phyloP scores from a whole-genome alignment of 441 rosid species.

The Populus tomentosa region DNA sequence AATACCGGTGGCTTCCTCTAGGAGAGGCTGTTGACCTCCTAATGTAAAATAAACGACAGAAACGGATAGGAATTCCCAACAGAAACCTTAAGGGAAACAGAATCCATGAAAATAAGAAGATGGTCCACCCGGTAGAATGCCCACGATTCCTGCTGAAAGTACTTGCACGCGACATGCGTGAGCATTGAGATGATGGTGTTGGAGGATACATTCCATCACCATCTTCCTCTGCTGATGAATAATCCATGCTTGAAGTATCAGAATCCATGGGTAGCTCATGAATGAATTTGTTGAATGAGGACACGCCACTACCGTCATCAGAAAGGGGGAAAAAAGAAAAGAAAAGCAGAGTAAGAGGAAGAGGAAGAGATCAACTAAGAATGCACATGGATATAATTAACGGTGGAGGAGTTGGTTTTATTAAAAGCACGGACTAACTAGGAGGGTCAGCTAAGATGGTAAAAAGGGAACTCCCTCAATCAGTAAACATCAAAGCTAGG shows the following conservation, averaged over 20 bases:
- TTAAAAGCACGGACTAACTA: neutral
- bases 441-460: neutral
- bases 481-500: neutral
- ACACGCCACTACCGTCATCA: slow-evolving; percentile 61
- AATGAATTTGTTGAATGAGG: slow-evolving; percentile 89
- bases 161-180: slow-evolving; percentile 59
- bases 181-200: slow-evolving; percentile 71
- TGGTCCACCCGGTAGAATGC: slow-evolving; percentile 46
- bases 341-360: neutral
- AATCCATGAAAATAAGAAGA: slow-evolving; percentile 54
- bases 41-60: slow-evolving; percentile 37
- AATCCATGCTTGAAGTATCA: slow-evolving; percentile 66
- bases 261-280: slow-evolving; percentile 84
- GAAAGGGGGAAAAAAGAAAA: neutral
- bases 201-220: slow-evolving; percentile 48
- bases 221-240: slow-evolving; percentile 86
- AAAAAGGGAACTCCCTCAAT: neutral
- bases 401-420: neutral
- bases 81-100: slow-evolving; percentile 54
- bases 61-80: slow-evolving; percentile 43
- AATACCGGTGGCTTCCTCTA: slow-evolving; percentile 35
- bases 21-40: slow-evolving; percentile 26
- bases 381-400: neutral
- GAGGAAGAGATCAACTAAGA: neutral
- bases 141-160: slow-evolving; percentile 33